Conservation (phyloP, 1,139 yeast species). For the Meyerozyma elateridarum region DNA sequence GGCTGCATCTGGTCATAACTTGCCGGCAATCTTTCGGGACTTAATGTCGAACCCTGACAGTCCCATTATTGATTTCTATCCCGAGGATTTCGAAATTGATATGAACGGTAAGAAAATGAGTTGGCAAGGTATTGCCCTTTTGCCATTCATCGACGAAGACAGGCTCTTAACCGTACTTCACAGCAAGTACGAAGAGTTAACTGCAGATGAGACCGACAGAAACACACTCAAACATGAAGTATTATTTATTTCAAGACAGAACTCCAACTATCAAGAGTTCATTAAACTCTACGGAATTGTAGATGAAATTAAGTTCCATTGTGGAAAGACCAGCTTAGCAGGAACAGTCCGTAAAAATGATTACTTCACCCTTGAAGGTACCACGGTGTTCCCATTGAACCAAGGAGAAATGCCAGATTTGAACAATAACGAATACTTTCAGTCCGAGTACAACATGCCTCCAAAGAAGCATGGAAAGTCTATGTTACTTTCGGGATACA, state of each 20-base stretch:
- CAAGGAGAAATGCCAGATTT: conserved; percentile 56
- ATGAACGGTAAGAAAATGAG: conserved; percentile 94
- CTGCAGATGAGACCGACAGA: conserved; percentile 66
- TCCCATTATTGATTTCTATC: conserved; percentile 87
- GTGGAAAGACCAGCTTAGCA: conserved; percentile 54
- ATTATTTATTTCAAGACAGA: conserved; percentile 53
- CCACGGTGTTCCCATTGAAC: conserved; percentile 55
- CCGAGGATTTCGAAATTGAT: conserved; percentile 82
- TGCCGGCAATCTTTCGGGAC: conserved; percentile 80
- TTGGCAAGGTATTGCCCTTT: conserved; percentile 90
- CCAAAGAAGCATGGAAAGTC: conserved; percentile 59
- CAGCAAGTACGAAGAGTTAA: conserved; percentile 56
- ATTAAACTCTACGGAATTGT: conserved; percentile 24
- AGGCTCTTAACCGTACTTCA: conserved; percentile 65
- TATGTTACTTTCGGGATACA: conserved; percentile 77
- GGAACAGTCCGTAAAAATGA: conserved; percentile 52
- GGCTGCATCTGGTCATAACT: conserved; percentile 89
- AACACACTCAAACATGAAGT: conserved; percentile 65
- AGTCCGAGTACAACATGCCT: conserved; percentile 56
- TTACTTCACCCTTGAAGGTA: conserved; percentile 44
- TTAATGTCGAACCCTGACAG: conserved; percentile 79
- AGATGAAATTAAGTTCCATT: conserved; percentile 37
- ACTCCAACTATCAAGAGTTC: conserved; percentile 42
- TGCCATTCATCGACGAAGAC: conserved; percentile 87
- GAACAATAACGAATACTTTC: conserved; percentile 50